Conservation (phyloP, 2,329 filamentous ascomycete genomes). For the Aspergillus versicolor region DNA sequence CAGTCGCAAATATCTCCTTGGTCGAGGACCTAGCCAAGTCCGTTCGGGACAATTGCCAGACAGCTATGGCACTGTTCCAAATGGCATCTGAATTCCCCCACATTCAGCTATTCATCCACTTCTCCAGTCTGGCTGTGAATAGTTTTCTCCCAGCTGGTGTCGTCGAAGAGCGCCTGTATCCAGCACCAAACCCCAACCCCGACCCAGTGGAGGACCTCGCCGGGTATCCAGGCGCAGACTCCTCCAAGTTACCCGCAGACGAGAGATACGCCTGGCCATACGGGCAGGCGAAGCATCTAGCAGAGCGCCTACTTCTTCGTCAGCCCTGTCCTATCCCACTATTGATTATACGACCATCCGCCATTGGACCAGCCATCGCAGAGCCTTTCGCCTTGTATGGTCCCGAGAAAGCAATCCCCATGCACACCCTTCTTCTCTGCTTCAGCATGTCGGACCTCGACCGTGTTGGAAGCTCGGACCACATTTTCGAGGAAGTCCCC, state of each 20-base stretch:
- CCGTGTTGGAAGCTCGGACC: neutral
- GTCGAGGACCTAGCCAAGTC: conserved; percentile 11
- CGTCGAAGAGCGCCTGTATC: conserved; percentile 11
- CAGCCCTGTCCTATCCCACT: conserved; percentile 1
- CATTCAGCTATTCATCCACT: conserved; percentile 12
- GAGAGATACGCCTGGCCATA: conserved; percentile 17
- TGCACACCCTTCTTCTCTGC: neutral
- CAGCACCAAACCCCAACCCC: neutral
- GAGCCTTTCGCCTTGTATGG: conserved; percentile 20
- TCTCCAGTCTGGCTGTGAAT: conserved; percentile 15
- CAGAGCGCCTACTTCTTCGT: conserved; percentile 13
- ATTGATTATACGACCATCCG: conserved; percentile 17
- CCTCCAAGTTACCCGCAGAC: neutral
- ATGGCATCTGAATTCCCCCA: conserved; percentile 7
- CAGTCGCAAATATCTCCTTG: conserved; percentile 19
- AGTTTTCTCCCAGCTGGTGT: conserved; percentile 13
- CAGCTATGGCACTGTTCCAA: conserved; percentile 3
- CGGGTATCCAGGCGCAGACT: conserved; percentile 9
- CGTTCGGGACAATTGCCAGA: conserved; percentile 15
- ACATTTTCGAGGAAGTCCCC: conserved; percentile 18
- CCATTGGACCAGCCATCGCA: conserved; percentile 18
- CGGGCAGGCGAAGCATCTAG: conserved; percentile 18
- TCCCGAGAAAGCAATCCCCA: conserved; percentile 15
- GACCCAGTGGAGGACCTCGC: conserved; percentile 4
- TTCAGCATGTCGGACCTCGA: neutral